Evolutionary conservation across 768 basidiomycete genomes (phyloP).

Genomic region (Pholiota conissans): DNA sequence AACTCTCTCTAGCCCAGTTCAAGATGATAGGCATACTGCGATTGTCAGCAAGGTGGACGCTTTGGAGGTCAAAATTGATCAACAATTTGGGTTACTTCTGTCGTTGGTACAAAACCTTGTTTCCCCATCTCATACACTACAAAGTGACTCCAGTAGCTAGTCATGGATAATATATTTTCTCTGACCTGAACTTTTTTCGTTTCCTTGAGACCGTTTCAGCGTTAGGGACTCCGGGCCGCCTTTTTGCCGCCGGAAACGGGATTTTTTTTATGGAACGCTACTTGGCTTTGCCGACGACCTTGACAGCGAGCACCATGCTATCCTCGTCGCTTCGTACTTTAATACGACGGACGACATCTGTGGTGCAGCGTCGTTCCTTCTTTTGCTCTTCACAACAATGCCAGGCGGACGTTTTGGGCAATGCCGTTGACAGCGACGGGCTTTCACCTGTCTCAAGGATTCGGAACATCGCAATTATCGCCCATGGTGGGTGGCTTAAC

Average conservation of each 20-base stretch:
- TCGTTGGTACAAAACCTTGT: background rate
- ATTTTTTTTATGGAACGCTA: background rate
- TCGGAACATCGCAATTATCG: constrained; percentile 51
- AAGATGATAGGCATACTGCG: background rate
- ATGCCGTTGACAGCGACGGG: constrained; percentile 15
- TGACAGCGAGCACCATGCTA: constrained; percentile 8
- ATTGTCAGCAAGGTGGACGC: background rate
- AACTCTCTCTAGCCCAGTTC: background rate
- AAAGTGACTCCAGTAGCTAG: no score
- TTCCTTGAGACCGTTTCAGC: no score
- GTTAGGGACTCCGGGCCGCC: no score
- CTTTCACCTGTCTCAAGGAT: constrained; percentile 38
- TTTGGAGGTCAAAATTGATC: constrained; percentile 4
- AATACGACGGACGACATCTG: constrained; percentile 2
- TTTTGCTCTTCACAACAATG: constrained; percentile 5
- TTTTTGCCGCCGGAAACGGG: background rate
- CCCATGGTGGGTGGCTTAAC: constrained; percentile 39
- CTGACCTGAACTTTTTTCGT: no score
- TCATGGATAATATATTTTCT: no score
- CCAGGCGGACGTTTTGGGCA: constrained; percentile 23
- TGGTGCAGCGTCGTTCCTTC: constrained; percentile 3
- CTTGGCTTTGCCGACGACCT: no score
- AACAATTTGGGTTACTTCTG: background rate
- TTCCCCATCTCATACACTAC: background rate
- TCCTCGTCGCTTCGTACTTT: constrained; percentile 9